Conservation (phyloP, 2,329 filamentous ascomycete genomes). For the Fusarium sp. region DNA sequence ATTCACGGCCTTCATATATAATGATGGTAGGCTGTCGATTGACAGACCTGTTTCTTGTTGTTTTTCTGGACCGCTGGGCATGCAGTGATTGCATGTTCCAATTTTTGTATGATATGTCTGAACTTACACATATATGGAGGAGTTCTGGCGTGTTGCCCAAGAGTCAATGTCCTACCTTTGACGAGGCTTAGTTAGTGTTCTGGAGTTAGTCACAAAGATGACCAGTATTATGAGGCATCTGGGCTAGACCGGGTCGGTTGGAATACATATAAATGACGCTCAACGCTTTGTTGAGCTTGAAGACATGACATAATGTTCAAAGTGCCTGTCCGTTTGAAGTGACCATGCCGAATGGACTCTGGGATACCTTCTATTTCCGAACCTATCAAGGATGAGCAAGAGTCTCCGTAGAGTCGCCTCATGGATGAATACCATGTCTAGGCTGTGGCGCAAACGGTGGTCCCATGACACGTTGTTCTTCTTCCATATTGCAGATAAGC, state of each 20-base stretch:
- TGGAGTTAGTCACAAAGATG: slow-evolving; percentile 24
- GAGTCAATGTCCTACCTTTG: slow-evolving; percentile 13
- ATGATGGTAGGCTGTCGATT: slow-evolving; percentile 1
- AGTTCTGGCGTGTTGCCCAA: slow-evolving; percentile 29
- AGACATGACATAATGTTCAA: slow-evolving; percentile 3
- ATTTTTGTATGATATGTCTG: slow-evolving; percentile 39
- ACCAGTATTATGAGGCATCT: slow-evolving; percentile 25
- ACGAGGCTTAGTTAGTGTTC: slow-evolving; percentile 18
- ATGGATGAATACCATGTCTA: slow-evolving; percentile 12
- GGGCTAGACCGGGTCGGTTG: slow-evolving; percentile 24
- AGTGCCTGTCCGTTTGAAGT: not conserved
- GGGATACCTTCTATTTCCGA: not conserved
- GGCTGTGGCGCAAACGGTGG: slow-evolving; percentile 5
- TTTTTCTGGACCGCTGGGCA: slow-evolving; percentile 22
- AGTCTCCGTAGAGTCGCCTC: not conserved
- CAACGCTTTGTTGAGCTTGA: slow-evolving; percentile 27
- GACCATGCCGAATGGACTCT: slow-evolving; percentile 3
- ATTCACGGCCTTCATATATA: slow-evolving; percentile 36
- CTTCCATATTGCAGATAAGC: not conserved
- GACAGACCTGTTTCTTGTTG: slow-evolving; percentile 18
- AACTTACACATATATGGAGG: slow-evolving; percentile 33
- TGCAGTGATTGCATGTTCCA: slow-evolving; percentile 16
- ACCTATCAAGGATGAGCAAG: not conserved
- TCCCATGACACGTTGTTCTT: slow-evolving; percentile 1
- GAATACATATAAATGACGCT: slow-evolving; percentile 31